Evolutionary conservation across 106 monocot genomes (phyloP), one percentile per base, ranked within the genome.

Genomic region (Xerophyta viscosa): DNA sequence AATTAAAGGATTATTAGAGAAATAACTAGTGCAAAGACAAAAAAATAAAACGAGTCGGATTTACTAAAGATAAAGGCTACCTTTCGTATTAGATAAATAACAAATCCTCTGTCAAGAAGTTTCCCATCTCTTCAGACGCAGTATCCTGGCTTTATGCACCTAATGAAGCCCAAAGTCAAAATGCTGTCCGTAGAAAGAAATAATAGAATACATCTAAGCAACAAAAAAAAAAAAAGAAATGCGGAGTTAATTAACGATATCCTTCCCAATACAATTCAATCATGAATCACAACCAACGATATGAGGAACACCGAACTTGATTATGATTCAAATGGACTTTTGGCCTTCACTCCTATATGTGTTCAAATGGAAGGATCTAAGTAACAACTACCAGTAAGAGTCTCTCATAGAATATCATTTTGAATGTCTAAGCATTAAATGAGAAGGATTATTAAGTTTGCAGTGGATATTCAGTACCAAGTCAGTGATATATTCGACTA

Each of bases 111-210:
- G 89, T 98, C 63, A 90, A 57, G 15, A 89, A 73, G 52, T 85
- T 98, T 39, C 39, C 41, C 89, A 89, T 57, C 96, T 82, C 57
- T 86, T 88, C 24, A 22, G 96, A 67, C 64, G 82, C 86, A 58
- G 81, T 54, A 57, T 80, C 82, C 52, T 98, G 96, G 85, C 89
- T 58, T 90, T 98, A 57, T 98, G 79, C 43, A 86, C 89, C 96
- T 98, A 29, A 43, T 9, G 54, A 22, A 24, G 6, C 14, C 15
- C 2, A 13, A 19, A 19, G 18, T 0, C 20, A 18, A 46, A 19
- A 7, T 2, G 19, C 6, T 6, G 20, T 3, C 6, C 2, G 20
- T 19, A 7, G 20, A 18, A 46, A 14, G 9, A 46, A 46, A 46
- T n/a, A n/a, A 33, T 5, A 33, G 33, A 10, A 5, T 6, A 6